phyloP scores from a whole-genome alignment of 352 stramenopile species.

The Phytophthora litchii region DNA sequence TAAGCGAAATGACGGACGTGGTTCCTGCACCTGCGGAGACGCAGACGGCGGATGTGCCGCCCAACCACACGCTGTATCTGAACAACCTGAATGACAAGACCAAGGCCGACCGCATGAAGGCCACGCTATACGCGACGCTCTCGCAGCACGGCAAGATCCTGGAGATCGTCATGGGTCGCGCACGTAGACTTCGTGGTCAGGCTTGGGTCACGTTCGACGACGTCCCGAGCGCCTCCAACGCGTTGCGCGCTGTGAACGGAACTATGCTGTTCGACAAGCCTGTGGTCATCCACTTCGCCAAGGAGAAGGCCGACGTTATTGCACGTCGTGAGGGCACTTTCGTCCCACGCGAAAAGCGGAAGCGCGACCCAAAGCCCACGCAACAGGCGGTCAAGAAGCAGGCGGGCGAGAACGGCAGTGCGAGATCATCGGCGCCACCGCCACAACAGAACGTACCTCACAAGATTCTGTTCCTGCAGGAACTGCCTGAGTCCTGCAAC shows the following conservation, averaged over 20 bases:
- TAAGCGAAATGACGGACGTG: constrained; percentile 20
- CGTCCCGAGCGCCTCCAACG: constrained; percentile 86
- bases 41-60: constrained; percentile 63
- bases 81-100: constrained; percentile 96
- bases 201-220: constrained; percentile 94
- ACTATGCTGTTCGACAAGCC: constrained; percentile 91
- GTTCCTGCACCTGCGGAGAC: constrained; percentile 1
- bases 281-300: constrained; percentile 81
- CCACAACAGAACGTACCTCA: constrained; percentile 73
- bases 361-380: constrained; percentile 61
- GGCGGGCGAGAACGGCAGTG: constrained; percentile 24
- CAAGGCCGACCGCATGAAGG: constrained; percentile 92
- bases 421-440: constrained; percentile 30
- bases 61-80: constrained; percentile 94
- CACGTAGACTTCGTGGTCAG: constrained; percentile 86
- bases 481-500: constrained; percentile 95
- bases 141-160: constrained; percentile 93
- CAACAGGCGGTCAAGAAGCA: constrained; percentile 44
- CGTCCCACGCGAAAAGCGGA: constrained; percentile 82
- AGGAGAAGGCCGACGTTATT: constrained; percentile 87
- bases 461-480: constrained; percentile 94
- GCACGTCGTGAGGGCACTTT: constrained; percentile 72
- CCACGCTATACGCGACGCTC: constrained; percentile 89
- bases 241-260: constrained; percentile 87
- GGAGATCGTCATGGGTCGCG: constrained; percentile 88